A percentile compares a stretch with the other conserved stretches of the same genome.
These are phyloP conservation scores for Fusarium xylarioides DNA, from an alignment of 2,329 filamentous ascomycete genomes.

Conservation along the genomic window DNA sequence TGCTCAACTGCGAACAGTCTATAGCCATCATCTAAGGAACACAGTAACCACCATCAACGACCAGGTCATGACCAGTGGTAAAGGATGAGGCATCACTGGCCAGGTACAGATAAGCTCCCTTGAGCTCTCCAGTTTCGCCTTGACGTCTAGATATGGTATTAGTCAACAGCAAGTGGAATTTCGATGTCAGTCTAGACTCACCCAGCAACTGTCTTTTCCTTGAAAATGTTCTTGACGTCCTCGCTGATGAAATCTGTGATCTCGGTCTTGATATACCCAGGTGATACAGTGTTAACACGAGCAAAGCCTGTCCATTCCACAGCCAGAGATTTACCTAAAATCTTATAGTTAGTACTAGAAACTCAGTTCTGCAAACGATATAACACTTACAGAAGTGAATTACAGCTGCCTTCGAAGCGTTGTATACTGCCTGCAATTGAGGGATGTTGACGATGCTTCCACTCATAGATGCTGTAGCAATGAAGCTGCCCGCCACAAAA, in stretches of 20 bases:
- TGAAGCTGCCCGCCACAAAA: slow-evolving; percentile 74
- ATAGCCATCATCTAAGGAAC: slow-evolving; percentile 49
- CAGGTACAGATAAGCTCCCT: slow-evolving; percentile 84
- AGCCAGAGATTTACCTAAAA: slow-evolving; percentile 72
- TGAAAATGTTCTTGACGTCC: slow-evolving; percentile 78
- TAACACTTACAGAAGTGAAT: slow-evolving; percentile 63
- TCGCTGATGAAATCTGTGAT: slow-evolving; percentile 71
- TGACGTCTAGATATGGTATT: slow-evolving; percentile 63
- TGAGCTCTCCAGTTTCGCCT: slow-evolving; percentile 77
- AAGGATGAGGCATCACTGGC: slow-evolving; percentile 85
- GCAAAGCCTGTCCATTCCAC: slow-evolving; percentile 83
- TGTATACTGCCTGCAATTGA: slow-evolving; percentile 78
- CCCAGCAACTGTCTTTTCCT: slow-evolving; percentile 82
- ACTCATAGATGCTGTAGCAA: slow-evolving; percentile 81
- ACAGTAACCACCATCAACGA: slow-evolving; percentile 80
- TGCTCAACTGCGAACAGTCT: neutral
- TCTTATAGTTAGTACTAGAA: neutral
- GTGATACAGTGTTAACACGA: slow-evolving; percentile 75
- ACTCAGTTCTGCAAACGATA: neutral
- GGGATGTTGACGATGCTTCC: slow-evolving; percentile 82
- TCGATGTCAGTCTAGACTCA: slow-evolving; percentile 46
- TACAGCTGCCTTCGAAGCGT: slow-evolving; percentile 74
- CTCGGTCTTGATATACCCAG: slow-evolving; percentile 80
- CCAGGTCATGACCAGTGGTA: slow-evolving; percentile 77
- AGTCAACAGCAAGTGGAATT: slow-evolving; percentile 4